Evolutionary conservation across 192 early-diverging fungal species (phyloP), one percentile per base, ranked within the genome.

Genomic region (Linnemannia zychae): DNA sequence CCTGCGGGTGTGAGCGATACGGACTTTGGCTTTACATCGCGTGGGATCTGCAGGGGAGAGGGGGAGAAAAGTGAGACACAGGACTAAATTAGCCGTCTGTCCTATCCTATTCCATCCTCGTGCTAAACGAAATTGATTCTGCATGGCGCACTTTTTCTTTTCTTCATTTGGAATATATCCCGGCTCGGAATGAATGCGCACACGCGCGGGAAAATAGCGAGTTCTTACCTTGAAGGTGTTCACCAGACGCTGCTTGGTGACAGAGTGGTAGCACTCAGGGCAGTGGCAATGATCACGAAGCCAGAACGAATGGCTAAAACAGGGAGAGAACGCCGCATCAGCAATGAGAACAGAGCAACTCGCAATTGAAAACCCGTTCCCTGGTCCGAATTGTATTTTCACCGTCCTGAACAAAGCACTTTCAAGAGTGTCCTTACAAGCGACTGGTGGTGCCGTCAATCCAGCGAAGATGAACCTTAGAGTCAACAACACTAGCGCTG

Each of bases 221-320:
- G 2, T 15, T 31, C 18, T 13, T 77, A 90, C 89, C 53, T 76
- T 72, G 81, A 91, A 92, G 1, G 96, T 96, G 77, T 95, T 89
- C 18, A 96, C 75, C 18, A 96, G 88, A 16, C 96, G 87, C 80
- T 97, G 96, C 60, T 94, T 95, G 0, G 96, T 96, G 20, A 92
- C 80, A 7, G 89, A 79, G 67, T 96, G 96, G 81, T 92, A 97
- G 78, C 96, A 97, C 46, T 91, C 60, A 4, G 90, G 87, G 69
- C 96, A 97, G 34, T 89, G 90, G 81, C 96, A 97, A 83, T 97
- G 96, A 77, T 97, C 95, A 13, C 96, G 87, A 48, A 97, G 90
- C 96, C 96, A 97, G 48, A 97, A 89, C 20, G 90, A 79, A 81
- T 96, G 92, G 78, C 91, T 94, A 75, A 28, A 37, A 66, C 75